Evolutionary conservation across 2,329 filamentous ascomycete species (phyloP).

Genomic region (Stachybotrys elegans): DNA sequence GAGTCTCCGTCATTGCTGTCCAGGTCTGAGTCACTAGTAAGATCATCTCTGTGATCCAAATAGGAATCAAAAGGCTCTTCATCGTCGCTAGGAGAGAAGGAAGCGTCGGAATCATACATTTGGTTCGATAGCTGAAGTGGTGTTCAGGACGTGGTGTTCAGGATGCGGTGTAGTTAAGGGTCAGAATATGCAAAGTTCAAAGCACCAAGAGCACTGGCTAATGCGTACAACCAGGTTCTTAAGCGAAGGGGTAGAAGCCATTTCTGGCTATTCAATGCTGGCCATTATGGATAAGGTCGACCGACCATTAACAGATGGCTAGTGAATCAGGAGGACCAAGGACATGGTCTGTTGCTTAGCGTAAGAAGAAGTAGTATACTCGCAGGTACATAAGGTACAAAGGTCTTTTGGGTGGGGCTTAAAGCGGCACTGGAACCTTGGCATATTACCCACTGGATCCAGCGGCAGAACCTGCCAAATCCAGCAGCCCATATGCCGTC

Average conservation of each 20-base stretch:
- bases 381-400: too few species aligned
- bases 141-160: not conserved
- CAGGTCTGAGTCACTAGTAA: not conserved
- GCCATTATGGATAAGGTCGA: not conserved
- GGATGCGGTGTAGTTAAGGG: not conserved
- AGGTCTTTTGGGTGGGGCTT: not conserved
- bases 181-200: too few species aligned
- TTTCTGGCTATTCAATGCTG: not conserved
- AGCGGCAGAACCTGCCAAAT: not conserved
- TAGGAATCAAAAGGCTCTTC: not conserved
- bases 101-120: not conserved
- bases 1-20: not conserved
- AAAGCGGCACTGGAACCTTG: not conserved
- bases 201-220: not conserved
- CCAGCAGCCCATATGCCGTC: not conserved
- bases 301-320: not conserved
- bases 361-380: too few species aligned
- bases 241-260: not conserved
- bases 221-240: not conserved
- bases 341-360: too few species aligned
- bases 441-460: not conserved
- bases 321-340: too few species aligned
- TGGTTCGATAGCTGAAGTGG: not conserved
- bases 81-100: not conserved
- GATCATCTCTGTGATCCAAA: not conserved